Conservation (phyloP, 352 stramenopile genomes). For the Pythium brachiatum region DNA sequence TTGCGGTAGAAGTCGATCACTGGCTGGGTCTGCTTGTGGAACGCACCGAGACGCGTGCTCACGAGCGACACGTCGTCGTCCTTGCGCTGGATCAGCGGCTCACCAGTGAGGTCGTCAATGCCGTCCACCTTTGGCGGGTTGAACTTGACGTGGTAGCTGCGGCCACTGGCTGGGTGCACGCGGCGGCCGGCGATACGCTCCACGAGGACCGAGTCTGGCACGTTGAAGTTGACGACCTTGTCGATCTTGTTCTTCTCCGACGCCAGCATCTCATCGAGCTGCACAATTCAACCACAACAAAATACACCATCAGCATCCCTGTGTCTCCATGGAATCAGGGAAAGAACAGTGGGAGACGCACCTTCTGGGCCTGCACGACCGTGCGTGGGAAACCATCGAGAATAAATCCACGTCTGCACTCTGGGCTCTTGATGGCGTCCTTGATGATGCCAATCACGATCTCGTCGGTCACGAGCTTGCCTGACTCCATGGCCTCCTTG, state of each 20-base stretch:
- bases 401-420: conserved; percentile 99
- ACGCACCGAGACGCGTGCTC: conserved; percentile 89
- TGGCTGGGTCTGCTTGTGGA: conserved; percentile 97
- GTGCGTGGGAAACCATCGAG: conserved; percentile 99
- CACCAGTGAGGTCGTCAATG: conserved; percentile 94
- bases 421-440: conserved; percentile 95
- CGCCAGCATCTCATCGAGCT: conserved; percentile 96
- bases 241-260: conserved; percentile 86
- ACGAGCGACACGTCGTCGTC: conserved; percentile 96
- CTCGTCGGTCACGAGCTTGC: conserved; percentile 94
- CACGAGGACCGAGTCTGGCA: conserved; percentile 94
- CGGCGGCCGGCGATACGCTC: conserved; percentile 96
- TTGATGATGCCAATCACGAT: conserved; percentile 99
- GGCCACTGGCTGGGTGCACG: conserved; percentile 94
- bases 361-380: conserved; percentile 95
- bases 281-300: neutral
- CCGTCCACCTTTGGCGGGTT: conserved; percentile 91
- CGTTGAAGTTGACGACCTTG: conserved; percentile 94
- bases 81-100: conserved; percentile 96
- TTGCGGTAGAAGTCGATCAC: conserved; percentile 92
- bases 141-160: conserved; percentile 98
- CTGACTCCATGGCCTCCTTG: conserved; percentile 98
- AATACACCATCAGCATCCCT: neutral
- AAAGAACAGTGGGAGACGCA: conserved; percentile 20
- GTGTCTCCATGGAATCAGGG: neutral